Evolutionary conservation across 805 yeast species (phyloP).

Genomic region (Metschnikowia cerradonensis): DNA sequence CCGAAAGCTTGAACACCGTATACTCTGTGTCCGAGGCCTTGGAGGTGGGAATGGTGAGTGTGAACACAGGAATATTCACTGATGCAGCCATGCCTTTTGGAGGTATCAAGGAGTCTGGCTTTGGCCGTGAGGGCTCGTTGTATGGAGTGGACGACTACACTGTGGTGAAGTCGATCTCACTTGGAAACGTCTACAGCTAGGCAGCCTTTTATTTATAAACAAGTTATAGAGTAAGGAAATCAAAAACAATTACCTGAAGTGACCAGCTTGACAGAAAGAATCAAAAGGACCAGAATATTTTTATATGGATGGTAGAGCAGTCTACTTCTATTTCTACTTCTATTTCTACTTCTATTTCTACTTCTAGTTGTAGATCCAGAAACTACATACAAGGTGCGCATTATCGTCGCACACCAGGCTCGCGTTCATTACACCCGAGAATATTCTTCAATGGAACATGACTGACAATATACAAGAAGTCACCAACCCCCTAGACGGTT

Average conservation of each 20-base stretch:
- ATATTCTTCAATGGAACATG: not conserved
- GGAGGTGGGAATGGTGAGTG: conserved; percentile 64
- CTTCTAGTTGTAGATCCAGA: too few relatives aligned
- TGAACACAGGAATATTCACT: conserved; percentile 55
- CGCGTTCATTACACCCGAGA: not conserved
- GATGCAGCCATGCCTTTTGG: conserved; percentile 56
- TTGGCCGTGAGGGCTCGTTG: conserved; percentile 66
- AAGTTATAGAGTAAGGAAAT: too few relatives aligned
- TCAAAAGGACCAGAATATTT: too few relatives aligned
- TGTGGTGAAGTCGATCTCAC: conserved; percentile 47
- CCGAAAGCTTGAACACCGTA: conserved; percentile 47
- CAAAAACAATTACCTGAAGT: too few relatives aligned
- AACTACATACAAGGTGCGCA: too few relatives aligned
- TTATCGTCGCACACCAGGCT: not conserved
- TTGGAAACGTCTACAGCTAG: conserved; percentile 37
- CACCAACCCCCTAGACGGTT: conserved; percentile 14
- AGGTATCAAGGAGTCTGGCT: conserved; percentile 64
- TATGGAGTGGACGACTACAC: conserved; percentile 61
- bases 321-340: too few relatives aligned
- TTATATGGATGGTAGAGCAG: too few relatives aligned
- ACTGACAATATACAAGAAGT: conserved; percentile 9
- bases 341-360: too few relatives aligned
- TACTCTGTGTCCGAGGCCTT: conserved; percentile 52
- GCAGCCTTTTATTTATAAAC: too few relatives aligned
- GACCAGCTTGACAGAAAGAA: too few relatives aligned